A percentile compares a stretch with the other conserved stretches of the same genome.
Evolutionary conservation across 2,329 filamentous ascomycete genomes (phyloP).

Genomic region (Ophiostoma himal-ulmi): DNA sequence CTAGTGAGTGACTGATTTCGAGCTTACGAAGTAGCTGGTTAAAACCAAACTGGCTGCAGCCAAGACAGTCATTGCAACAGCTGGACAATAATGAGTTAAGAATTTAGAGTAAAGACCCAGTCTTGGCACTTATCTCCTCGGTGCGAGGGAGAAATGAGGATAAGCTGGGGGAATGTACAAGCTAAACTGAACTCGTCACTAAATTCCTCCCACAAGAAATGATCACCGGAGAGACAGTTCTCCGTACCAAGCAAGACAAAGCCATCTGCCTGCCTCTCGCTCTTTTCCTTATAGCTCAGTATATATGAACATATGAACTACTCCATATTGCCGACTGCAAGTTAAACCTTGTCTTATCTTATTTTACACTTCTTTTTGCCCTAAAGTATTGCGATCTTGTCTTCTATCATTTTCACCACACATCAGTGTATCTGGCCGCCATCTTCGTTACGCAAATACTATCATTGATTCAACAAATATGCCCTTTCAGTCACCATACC

Average conservation of each 20-base stretch:
- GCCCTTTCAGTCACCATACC: conserved; percentile 64
- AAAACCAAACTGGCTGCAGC: too few species aligned
- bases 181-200: background rate
- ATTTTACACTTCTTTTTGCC: background rate
- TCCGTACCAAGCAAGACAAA: background rate
- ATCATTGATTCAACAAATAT: conserved; percentile 40
- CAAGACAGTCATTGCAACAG: too few species aligned
- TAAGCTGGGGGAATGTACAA: background rate
- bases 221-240: background rate
- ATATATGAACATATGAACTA: background rate
- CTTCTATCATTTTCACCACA: background rate
- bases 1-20: background rate
- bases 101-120: background rate
- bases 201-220: background rate
- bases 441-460: background rate
- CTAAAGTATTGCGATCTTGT: background rate
- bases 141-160: background rate
- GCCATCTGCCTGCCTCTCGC: background rate
- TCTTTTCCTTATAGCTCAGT: background rate
- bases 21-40: too few species aligned
- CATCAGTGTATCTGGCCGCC: background rate
- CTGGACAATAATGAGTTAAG: too few species aligned
- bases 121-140: background rate
- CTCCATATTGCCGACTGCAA: background rate
- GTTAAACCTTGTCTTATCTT: background rate